These are phyloP conservation scores for Solanum appendiculatum DNA, from an alignment of 257 asterid species.

Conservation along the genomic window DNA sequence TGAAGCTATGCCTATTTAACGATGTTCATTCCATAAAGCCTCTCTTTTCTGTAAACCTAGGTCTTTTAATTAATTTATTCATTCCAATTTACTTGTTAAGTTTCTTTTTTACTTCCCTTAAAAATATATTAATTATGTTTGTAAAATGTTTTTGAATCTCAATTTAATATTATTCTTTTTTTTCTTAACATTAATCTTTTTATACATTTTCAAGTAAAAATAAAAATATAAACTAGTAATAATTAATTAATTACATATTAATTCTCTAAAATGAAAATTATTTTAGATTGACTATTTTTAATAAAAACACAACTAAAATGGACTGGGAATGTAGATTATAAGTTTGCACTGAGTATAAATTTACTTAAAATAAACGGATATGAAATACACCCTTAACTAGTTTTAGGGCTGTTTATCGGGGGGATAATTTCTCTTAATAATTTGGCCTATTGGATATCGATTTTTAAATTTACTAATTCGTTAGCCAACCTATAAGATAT, in stretches of 20 bases:
- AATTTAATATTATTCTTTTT: background rate
- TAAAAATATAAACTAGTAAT: background rate
- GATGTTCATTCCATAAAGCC: background rate
- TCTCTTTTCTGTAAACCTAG: background rate
- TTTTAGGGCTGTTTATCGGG: too few relatives aligned
- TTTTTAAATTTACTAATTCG: too few relatives aligned
- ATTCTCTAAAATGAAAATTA: background rate
- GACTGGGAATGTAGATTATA: too few relatives aligned
- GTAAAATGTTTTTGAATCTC: background rate
- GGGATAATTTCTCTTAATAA: too few relatives aligned
- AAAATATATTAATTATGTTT: background rate
- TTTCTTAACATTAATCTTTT: background rate
- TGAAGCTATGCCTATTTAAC: too few relatives aligned
- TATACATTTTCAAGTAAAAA: background rate
- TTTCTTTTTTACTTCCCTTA: too few relatives aligned
- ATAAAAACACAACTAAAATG: too few relatives aligned
- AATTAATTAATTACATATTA: background rate
- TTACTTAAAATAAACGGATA: too few relatives aligned
- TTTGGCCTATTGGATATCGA: too few relatives aligned
- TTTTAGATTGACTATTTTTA: background rate
- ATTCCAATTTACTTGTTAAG: too few relatives aligned
- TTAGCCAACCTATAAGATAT: too few relatives aligned
- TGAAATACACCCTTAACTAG: background rate
- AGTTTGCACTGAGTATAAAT: too few relatives aligned
- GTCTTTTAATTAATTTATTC: background rate